Evolutionary conservation across 805 yeast genomes (phyloP), one percentile per base, ranked within the genome.

Genomic region (Wickerhamiella shivajii): DNA sequence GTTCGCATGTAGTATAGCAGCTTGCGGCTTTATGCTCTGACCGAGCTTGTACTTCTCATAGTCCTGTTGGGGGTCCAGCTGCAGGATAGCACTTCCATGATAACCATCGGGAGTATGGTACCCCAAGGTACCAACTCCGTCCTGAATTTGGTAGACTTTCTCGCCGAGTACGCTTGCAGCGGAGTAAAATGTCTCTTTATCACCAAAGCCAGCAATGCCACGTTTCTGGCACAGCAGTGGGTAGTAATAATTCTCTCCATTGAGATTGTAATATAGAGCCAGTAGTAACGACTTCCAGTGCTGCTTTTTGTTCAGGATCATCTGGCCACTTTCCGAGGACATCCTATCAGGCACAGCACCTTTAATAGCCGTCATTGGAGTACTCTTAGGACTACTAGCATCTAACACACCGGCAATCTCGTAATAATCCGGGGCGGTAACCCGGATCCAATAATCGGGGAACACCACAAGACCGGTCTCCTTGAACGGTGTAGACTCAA

Each of bases 381-480:
- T 44, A n/a, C 20, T 17, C 21, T 25, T 31, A 15, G 20, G 20
- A 4, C 6, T 19, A 2, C 6, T 16, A 12, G 25, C 6, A 14
- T 31, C 20, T 10, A 31, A 11, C 10, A 71, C 58, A 2, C 71
- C 78, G 0, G 80, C 80, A 42, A 81, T 71, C 19, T 69, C 67
- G 53, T 77, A 81, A 46, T 67, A 76, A 24, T 58, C 57, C 5
- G 93, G 93, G 1, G 79, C 69, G 1, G 85, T 78, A 5, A 85
- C 72, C 43, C 93, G 65, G 52, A 75, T 69, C 93, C 93, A 81
- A 52, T 74, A 81, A 54, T 81, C 94, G 2, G 93, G 92, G 87
- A 92, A 81, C 17, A 72, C 52, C 17, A 74, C 55, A 51, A 70
- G 55, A 38, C 74, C 70, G 38, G 61, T 56, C 9, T 62, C 51